These are phyloP conservation scores for Perkinsela sp. DNA, from an alignment of 208 protist species.

Conservation along the genomic window DNA sequence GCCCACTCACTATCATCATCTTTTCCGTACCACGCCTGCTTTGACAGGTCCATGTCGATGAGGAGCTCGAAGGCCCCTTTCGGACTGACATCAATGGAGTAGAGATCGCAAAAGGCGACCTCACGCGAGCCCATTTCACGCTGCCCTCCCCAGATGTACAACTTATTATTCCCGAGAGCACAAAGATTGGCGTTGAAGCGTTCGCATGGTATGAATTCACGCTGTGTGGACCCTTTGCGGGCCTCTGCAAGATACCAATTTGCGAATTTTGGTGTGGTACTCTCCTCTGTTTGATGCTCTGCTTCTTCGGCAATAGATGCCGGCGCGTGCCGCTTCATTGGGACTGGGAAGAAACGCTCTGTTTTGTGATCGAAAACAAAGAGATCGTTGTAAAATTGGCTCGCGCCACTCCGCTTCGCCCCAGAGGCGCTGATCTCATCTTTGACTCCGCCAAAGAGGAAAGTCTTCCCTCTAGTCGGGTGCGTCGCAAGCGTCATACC, in stretches of 20 bases:
- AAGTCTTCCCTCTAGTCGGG: slow-evolving; percentile 18
- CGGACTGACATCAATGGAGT: slow-evolving; percentile 38
- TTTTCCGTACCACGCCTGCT: slow-evolving; percentile 37
- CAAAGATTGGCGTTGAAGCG: slow-evolving; percentile 41
- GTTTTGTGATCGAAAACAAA: slow-evolving; percentile 65
- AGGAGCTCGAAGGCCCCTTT: slow-evolving; percentile 40
- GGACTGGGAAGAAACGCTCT: slow-evolving; percentile 47
- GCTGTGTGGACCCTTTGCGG: slow-evolving; percentile 22
- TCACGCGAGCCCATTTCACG: slow-evolving; percentile 52
- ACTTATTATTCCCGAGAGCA: slow-evolving; percentile 18
- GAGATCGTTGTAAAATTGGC: slow-evolving; percentile 47
- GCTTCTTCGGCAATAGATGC: not conserved
- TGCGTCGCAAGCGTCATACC: slow-evolving; percentile 3
- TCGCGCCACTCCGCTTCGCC: slow-evolving; percentile 39
- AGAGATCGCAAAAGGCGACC: slow-evolving; percentile 58
- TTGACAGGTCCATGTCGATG: slow-evolving; percentile 43
- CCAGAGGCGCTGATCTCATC: slow-evolving; percentile 51
- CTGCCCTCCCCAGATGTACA: slow-evolving; percentile 61
- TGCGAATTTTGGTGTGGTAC: not conserved
- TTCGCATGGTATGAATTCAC: slow-evolving; percentile 30
- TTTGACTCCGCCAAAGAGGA: slow-evolving; percentile 60
- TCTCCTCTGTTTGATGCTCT: slow-evolving; percentile 1
- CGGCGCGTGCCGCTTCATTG: slow-evolving; percentile 19
- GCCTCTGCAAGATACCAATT: slow-evolving; percentile 8
- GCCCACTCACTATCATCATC: slow-evolving; percentile 17